Percentiles rank a stretch among this genome's conserved stretches.
phyloP scores from a whole-genome alignment of 106 monocot species.

The Triglochin maritima region DNA sequence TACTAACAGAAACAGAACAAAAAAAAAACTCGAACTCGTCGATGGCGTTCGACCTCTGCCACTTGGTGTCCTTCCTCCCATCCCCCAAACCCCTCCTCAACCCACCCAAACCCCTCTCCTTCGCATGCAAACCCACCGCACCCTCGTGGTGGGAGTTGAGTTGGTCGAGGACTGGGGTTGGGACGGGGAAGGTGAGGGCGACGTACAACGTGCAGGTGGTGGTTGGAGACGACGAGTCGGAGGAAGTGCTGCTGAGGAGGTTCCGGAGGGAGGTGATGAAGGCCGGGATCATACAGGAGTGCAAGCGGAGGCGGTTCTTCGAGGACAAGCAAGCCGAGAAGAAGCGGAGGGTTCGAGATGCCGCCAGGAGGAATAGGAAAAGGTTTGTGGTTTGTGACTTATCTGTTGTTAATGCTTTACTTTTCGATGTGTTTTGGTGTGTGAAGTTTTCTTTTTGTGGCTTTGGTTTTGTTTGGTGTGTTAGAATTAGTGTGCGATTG shows the following conservation, averaged over 20 bases:
- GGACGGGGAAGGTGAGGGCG: too few species aligned
- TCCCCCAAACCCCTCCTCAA: too few species aligned
- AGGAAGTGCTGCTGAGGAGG: conserved; percentile 30
- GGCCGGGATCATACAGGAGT: conserved; percentile 49
- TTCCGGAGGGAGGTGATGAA: conserved; percentile 34
- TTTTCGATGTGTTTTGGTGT: not conserved
- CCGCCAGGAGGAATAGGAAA: conserved; percentile 25
- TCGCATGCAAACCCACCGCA: too few species aligned
- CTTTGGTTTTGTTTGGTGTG: not conserved
- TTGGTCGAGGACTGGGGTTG: too few species aligned
- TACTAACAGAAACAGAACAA: too few species aligned
- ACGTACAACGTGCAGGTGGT: conserved; percentile 42
- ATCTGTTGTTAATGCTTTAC: not conserved
- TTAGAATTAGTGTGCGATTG: too few species aligned
- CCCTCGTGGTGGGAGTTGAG: too few species aligned
- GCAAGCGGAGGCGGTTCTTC: conserved; percentile 32
- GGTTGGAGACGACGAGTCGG: conserved; percentile 40
- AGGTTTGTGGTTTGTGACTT: conserved; percentile 8
- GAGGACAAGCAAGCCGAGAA: conserved; percentile 42
- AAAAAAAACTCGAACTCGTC: too few species aligned
- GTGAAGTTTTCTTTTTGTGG: too few species aligned
- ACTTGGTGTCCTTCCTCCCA: too few species aligned
- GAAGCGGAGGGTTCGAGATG: conserved; percentile 41
- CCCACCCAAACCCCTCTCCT: too few species aligned
- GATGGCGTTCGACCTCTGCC: too few species aligned